Conservation (phyloP, 2,329 filamentous ascomycete species). For the Fusarium proliferatum region DNA sequence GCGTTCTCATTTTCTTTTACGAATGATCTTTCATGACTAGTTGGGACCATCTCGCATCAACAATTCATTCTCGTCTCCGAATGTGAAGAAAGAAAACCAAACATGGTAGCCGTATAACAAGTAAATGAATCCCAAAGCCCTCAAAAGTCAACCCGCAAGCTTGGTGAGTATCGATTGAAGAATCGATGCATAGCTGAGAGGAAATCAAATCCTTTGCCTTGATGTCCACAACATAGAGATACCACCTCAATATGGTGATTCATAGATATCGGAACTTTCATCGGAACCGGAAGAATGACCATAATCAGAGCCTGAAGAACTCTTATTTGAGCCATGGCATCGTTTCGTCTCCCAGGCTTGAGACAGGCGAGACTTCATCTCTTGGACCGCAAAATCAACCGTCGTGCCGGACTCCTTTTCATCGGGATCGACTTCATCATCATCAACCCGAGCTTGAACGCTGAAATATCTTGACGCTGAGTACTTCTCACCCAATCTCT, state of each 20-base stretch:
- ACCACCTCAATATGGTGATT: background rate
- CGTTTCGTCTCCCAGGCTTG: conserved; percentile 35
- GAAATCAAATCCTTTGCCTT: background rate
- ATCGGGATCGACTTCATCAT: conserved; percentile 27
- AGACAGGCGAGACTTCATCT: conserved; percentile 28
- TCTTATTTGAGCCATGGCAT: background rate
- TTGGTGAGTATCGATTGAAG: background rate
- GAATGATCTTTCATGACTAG: conserved; percentile 3
- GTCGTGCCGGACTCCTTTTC: conserved; percentile 37
- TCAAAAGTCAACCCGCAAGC: background rate
- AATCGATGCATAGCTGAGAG: background rate
- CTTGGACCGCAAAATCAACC: conserved; percentile 47
- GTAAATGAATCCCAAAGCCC: background rate
- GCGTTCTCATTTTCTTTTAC: conserved; percentile 26
- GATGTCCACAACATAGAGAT: background rate
- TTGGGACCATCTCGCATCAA: conserved; percentile 36
- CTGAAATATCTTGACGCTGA: conserved; percentile 52
- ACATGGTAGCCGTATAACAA: background rate
- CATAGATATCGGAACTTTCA: background rate
- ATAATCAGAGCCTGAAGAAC: background rate
- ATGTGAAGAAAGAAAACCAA: background rate
- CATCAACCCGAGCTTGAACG: conserved; percentile 44
- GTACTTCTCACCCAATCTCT: conserved; percentile 64
- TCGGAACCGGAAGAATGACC: background rate
- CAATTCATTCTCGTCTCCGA: background rate